Evolutionary conservation across 345 rosid genomes (phyloP), one percentile per base, ranked within the genome.

Genomic region (Microcos paniculata): DNA sequence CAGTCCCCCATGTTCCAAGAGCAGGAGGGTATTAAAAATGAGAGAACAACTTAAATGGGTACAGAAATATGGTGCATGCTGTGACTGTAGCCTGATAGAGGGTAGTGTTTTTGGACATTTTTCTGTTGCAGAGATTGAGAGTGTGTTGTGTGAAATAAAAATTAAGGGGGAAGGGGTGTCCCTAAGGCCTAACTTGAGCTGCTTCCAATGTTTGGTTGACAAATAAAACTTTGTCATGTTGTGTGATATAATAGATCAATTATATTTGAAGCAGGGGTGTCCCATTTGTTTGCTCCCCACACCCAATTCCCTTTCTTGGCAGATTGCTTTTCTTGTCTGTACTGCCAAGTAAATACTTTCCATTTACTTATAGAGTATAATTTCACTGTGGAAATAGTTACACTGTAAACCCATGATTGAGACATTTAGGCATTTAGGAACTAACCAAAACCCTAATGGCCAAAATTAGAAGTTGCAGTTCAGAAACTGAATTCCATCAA

Each of bases 141-240:
- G 35, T 33, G 19, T 33, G 46, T 35, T 33, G 19, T 33, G 46
- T 35, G 43, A 33, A 62, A 35, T 33, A 19, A 33, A 33, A 64
- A 14, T 48, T 1, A 19, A n/a, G n/a, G n/a, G n/a, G n/a, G 7
- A 1, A 13, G 28, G 6, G 21, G 33, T 30, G 72, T 30, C 57
- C 57, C 45, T 9, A 40, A 71, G 23, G 40, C 28, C 40, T 72
- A 57, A 58, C 67, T 15, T 62, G 23, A 74, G 49, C 71, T 69
- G 75, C 31, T 33, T 40, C 30, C 31, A 0, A 40, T 53, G 0
- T 33, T 59, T 23, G 26, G 55, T 40, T 66, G 77, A 51, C 57
- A 72, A 57, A 23, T 24, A 21, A n/a, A 12, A 6, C 75, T 79
- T 74, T 70, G 73, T 62, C 73, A 26, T 68, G 51, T 61, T 35